phyloP scores from a whole-genome alignment of 192 early-diverging fungal species.

The Backusella morwellensis region DNA sequence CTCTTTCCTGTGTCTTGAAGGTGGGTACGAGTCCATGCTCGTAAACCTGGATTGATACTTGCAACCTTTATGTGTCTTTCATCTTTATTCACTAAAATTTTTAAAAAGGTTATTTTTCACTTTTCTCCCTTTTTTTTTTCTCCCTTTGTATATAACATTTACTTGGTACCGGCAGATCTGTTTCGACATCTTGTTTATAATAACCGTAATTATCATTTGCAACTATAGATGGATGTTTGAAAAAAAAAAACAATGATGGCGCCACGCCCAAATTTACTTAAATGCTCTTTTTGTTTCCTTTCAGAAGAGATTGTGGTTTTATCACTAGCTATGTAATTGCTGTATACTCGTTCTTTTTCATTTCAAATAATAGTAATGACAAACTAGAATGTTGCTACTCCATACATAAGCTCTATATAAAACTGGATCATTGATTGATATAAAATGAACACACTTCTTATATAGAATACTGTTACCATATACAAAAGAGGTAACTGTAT shows the following conservation, averaged over 20 bases:
- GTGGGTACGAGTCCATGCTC: slow-evolving; percentile 30
- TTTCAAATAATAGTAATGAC: no score
- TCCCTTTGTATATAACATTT: neutral
- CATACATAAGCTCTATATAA: no score
- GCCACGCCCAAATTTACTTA: no score
- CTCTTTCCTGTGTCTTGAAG: slow-evolving; percentile 28
- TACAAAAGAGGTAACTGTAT: no score
- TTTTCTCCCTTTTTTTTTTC: neutral
- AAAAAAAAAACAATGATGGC: neutral
- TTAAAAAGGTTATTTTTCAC: neutral
- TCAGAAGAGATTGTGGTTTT: no score
- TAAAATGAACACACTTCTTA: no score
- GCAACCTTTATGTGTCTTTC: slow-evolving; percentile 30
- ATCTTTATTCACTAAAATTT: slow-evolving; percentile 21
- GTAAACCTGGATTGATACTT: slow-evolving; percentile 28
- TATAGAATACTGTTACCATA: no score
- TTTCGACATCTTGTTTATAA: neutral
- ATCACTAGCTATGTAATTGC: no score
- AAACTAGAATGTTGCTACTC: no score
- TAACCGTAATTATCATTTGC: neutral
- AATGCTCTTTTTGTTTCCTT: no score
- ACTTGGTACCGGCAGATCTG: neutral
- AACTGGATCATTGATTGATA: no score
- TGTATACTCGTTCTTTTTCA: no score
- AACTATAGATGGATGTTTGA: neutral